Conservation (phyloP, 2,329 filamentous ascomycete species). For the Plectosphaerella sp. region DNA sequence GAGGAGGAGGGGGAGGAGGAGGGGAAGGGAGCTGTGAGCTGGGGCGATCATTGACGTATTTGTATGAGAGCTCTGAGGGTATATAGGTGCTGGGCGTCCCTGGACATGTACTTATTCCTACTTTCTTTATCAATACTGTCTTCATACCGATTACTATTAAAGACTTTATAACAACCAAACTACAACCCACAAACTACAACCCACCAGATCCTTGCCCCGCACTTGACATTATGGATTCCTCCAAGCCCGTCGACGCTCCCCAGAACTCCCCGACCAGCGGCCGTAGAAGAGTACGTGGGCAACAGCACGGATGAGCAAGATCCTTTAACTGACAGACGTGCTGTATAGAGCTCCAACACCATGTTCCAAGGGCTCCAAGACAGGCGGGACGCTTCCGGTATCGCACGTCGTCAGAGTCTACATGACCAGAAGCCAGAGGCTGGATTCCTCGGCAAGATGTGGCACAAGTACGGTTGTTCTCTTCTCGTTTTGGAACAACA, state of each 20-base stretch:
- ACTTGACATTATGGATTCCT: slow-evolving; percentile 7
- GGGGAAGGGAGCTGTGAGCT: neutral
- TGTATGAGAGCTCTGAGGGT: neutral
- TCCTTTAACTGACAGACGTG: neutral
- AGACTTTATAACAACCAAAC: neutral
- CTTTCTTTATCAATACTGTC: too few species aligned
- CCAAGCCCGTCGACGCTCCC: slow-evolving; percentile 6
- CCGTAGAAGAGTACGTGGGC: slow-evolving; percentile 9
- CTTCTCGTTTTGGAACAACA: neutral
- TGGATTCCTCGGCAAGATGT: slow-evolving; percentile 50
- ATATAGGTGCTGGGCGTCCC: neutral
- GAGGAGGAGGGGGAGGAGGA: neutral
- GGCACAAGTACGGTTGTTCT: slow-evolving; percentile 44
- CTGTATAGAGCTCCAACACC: slow-evolving; percentile 37
- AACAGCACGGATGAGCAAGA: neutral
- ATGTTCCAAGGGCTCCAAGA: slow-evolving; percentile 48
- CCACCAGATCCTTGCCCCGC: neutral
- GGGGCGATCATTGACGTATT: neutral
- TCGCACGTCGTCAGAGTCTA: slow-evolving; percentile 49
- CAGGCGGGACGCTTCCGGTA: slow-evolving; percentile 41
- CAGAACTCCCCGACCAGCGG: neutral
- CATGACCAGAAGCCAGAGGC: slow-evolving; percentile 45
- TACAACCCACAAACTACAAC: neutral
- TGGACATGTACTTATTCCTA: neutral
- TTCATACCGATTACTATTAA: neutral